These are phyloP conservation scores for Cytospora schulzeri DNA, from an alignment of 2,329 filamentous ascomycete species.

Conservation along the genomic window DNA sequence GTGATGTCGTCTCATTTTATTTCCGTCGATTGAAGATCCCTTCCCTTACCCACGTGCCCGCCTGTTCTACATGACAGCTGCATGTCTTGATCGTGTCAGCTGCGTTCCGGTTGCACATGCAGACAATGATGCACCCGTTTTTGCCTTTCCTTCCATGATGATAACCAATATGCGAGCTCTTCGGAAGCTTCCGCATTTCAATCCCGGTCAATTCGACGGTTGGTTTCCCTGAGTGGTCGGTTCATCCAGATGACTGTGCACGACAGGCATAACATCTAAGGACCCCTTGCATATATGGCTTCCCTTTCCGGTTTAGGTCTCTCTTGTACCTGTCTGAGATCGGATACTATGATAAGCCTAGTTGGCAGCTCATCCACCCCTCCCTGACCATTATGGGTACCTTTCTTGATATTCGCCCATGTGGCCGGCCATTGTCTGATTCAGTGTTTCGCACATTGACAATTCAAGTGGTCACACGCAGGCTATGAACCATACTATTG, in stretches of 20 bases:
- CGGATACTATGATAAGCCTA: background rate
- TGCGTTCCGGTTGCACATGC: slow-evolving; percentile 22
- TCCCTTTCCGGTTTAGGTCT: slow-evolving; percentile 17
- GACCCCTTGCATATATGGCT: slow-evolving; percentile 14
- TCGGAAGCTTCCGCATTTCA: slow-evolving; percentile 9
- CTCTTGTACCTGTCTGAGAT: background rate
- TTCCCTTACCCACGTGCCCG: slow-evolving; percentile 8
- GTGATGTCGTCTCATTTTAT: background rate
- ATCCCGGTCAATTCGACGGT: slow-evolving; percentile 2
- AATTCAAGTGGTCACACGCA: background rate
- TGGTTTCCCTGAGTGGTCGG: slow-evolving; percentile 1
- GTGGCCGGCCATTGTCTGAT: background rate
- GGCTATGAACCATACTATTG: background rate
- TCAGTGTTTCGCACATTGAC: no score
- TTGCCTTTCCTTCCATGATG: background rate
- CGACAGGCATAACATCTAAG: background rate
- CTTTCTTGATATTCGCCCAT: background rate
- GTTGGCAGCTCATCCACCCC: background rate
- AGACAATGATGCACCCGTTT: background rate
- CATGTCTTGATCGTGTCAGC: slow-evolving; percentile 26
- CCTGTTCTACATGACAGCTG: slow-evolving; percentile 21
- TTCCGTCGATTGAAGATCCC: background rate
- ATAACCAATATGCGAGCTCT: background rate
- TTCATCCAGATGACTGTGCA: background rate
- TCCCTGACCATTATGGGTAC: background rate